Percentiles rank a stretch among this genome's conserved stretches.
These are phyloP conservation scores for Leucocoprinus leucothites DNA, from an alignment of 768 basidiomycete genomes.

Conservation along the genomic window DNA sequence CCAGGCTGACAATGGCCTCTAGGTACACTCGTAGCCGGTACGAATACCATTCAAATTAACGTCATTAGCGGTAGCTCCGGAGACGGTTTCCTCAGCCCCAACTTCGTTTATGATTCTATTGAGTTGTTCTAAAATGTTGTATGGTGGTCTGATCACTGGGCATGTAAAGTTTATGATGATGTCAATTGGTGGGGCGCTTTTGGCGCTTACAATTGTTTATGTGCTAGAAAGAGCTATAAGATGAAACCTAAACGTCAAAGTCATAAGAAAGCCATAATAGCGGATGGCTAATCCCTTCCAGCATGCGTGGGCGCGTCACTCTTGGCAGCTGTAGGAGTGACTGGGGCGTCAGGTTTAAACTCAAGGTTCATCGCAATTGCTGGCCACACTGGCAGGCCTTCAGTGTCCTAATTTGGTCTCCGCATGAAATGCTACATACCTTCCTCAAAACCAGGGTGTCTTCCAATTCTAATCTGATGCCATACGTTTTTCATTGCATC, in stretches of 20 bases:
- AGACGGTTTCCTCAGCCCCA: slow-evolving; percentile 41
- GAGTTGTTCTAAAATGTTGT: slow-evolving; percentile 33
- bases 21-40: slow-evolving; percentile 34
- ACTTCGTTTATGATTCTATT: slow-evolving; percentile 42
- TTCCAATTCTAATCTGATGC: slow-evolving; percentile 79
- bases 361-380: slow-evolving; percentile 61
- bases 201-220: no score
- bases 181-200: no score
- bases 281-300: background rate
- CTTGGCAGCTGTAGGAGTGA: slow-evolving; percentile 15
- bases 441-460: slow-evolving; percentile 88
- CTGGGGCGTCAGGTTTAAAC: slow-evolving; percentile 41
- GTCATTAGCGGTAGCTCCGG: slow-evolving; percentile 43
- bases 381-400: slow-evolving; percentile 54
- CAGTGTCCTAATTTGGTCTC: background rate
- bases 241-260: no score
- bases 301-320: slow-evolving; percentile 13
- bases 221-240: no score
- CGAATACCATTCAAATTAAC: slow-evolving; percentile 41
- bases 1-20: background rate
- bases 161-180: no score
- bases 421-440: slow-evolving; percentile 32
- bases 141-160: no score
- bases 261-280: no score
- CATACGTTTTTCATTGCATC: slow-evolving; percentile 80